Evolutionary conservation across 352 stramenopile genomes (phyloP), one percentile per base, ranked within the genome.

Genomic region (Globisporangium nodosum): DNA sequence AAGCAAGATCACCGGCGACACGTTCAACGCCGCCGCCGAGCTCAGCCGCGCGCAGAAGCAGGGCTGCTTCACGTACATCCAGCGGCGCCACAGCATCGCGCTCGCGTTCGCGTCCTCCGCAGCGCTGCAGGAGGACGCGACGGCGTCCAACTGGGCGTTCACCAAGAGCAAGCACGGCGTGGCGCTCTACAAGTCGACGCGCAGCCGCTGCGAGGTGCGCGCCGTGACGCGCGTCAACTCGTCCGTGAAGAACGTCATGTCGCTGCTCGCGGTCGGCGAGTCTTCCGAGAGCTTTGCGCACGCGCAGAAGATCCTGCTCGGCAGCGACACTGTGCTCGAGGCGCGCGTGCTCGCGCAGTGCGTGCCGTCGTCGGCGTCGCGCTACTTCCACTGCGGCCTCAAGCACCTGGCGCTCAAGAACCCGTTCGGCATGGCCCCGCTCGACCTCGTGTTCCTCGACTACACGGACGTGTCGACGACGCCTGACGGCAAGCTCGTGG

Each of bases 341-440:
- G 78, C 84, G 0, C 74, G 77, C 7, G 76, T 92, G 53, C 64
- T 94, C 20, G 72, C 80, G 13, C 81, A 73, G 2, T 92, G 81
- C 39, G 82, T 82, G 16, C 67, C 78, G 20, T 68, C 74, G 15
- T 78, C 75, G 11, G 68, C 68, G 31, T 88, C 77, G 18, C 64
- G 68, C 18, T 88, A 82, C 59, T 94, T 90, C 65, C 84, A 94
- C 55, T 92, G 81, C 58, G 84, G 78, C 7, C 77, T 94, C 56
- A 94, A 94, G 65, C 91, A 90, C 60, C 61, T 88, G 55, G 84
- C 78, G 18, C 77, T 94, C 7, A 90, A 90, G 70, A 90, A 92
- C 62, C 81, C 81, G 46, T 92, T 92, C 52, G 81, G 78, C 6
- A 58, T 78, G 20, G 66, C 64, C 3, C 68, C 76, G 4, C 57